These are phyloP conservation scores for Diplocarpon rosae DNA, from an alignment of 2,329 filamentous ascomycete genomes.

Conservation along the genomic window DNA sequence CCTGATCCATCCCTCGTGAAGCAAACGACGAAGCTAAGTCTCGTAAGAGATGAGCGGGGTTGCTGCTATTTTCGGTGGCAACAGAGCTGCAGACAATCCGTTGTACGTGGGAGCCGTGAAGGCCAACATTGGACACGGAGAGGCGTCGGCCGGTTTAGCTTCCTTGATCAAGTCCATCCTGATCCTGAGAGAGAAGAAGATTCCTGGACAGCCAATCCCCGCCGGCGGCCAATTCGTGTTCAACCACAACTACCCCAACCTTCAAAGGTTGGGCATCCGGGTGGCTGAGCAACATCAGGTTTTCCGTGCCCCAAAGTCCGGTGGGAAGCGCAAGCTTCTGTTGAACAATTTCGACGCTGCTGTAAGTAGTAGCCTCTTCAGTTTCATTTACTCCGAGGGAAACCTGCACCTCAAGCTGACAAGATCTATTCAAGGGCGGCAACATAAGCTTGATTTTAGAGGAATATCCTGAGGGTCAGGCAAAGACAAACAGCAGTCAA, in stretches of 20 bases:
- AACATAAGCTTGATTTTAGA: conserved; percentile 15
- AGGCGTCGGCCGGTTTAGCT: conserved; percentile 20
- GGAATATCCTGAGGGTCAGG: conserved; percentile 7
- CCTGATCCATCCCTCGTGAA: too few species aligned
- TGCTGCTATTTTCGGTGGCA: conserved; percentile 26
- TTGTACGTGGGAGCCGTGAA: conserved; percentile 47
- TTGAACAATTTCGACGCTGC: conserved; percentile 38
- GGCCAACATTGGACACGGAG: conserved; percentile 25
- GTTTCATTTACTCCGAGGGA: too few species aligned
- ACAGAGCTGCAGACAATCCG: conserved; percentile 31
- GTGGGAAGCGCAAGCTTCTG: conserved; percentile 32
- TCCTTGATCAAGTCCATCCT: conserved; percentile 22
- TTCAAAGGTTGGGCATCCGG: conserved; percentile 37
- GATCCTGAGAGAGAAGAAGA: conserved; percentile 16
- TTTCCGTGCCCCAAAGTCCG: conserved; percentile 15
- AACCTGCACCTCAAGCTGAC: too few species aligned
- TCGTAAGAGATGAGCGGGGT: too few species aligned
- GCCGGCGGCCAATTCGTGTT: conserved; percentile 23
- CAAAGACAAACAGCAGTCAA: conserved; percentile 19
- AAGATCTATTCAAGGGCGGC: conserved; percentile 5
- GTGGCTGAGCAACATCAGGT: conserved; percentile 11
- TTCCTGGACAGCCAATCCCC: conserved; percentile 13
- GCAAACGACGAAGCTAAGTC: conserved; percentile 15
- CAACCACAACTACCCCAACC: conserved; percentile 19
- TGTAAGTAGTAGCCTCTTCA: too few species aligned